Evolutionary conservation across 23 red algal species (phyloP), one percentile per base, ranked within the genome.

Genomic region (Chondrus crispus): DNA sequence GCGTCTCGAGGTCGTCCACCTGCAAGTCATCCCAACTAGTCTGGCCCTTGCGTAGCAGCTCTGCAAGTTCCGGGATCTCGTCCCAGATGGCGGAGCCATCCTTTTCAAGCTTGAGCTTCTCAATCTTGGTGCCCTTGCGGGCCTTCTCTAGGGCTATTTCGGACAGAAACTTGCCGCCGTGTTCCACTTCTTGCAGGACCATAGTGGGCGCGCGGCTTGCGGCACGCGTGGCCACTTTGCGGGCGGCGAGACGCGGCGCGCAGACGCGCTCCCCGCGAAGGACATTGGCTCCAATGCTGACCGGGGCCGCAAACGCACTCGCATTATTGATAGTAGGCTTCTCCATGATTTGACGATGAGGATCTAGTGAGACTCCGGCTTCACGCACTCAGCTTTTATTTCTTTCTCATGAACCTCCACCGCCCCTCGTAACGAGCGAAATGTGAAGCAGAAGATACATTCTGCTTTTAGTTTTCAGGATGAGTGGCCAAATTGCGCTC

Each of bases 31-130:
- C 81, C 74, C 75, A 94, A 10, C 49, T 64, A 35, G 85, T 91
- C 22, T 91, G 62, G 7, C 95, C 95, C 12, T 93, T 77, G 12
- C 83, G 46, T 54, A 98, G 52, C 41, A 95, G 35, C 44, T 37
- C 46, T 8, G 85, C 54, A 5, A 93, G 70, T 57, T 91, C 93
- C n/a, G 91, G 82, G 8, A 98, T 69, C 33, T 98, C 95, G 28
- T 73, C 85, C 95, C 95, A 98, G 70, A 95, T 95, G 20, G 78
- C 80, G 7, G 88, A 93, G 39, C 95, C 95, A 68, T 91, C 82
- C 91, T 98, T 98, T 38, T 82, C 60, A 37, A 89, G 48, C 88
- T 98, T 98, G 22, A 98, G 63, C 84, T 98, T 94, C 85, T 98
- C 95, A 71, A 94, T 77, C 75, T 94, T 94, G 73, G 85, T 94